Evolutionary conservation across 371 early-diverging fungal species (phyloP), one percentile per base, ranked within the genome.

Genomic region (Mucor circinelloides): DNA sequence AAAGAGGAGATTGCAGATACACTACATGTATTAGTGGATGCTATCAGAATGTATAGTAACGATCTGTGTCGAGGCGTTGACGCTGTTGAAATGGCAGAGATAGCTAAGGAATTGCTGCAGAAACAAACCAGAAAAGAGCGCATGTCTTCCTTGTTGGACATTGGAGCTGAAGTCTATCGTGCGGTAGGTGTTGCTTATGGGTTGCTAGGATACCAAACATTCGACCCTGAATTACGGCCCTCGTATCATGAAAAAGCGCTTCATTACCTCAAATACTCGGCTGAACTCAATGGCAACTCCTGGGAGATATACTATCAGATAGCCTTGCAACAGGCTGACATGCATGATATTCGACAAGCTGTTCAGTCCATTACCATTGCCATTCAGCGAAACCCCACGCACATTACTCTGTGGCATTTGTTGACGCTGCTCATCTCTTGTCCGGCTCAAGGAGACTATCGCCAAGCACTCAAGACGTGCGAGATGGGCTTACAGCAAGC

Each of bases 341-440:
- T 89, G 72, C 91, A 94, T 15, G 91, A 94, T 72, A 85, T 93
- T 28, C 58, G 80, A 1, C 84, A 87, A 46, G 95, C 97, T 4
- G 86, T 93, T 13, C 68, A 70, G 15, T 70, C 82, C 0, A 78
- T 91, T 12, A 90, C 87, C 55, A 77, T 86, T 38, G 87, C 93
- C 1, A 69, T 95, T 36, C 78, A 78, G 44, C 57, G 87, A 23
- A 86, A 94, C 38, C 73, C 92, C 0, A 65, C 76, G 1, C 84
- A 90, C 61, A 78, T 91, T 31, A 84, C 91, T 6, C 90, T 94
- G 1, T 97, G 95, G 95, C 94, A 97, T 72, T 79, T 97, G 25
- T 74, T 97, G 17, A 91, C 89, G 0, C 81, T 96, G 46, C 73
- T 94, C 19, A 77, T 92, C 17, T 90, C 93, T 3, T 87, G 90